Conservation (phyloP, 2,329 filamentous ascomycete genomes). For the Aspergillus persii region DNA sequence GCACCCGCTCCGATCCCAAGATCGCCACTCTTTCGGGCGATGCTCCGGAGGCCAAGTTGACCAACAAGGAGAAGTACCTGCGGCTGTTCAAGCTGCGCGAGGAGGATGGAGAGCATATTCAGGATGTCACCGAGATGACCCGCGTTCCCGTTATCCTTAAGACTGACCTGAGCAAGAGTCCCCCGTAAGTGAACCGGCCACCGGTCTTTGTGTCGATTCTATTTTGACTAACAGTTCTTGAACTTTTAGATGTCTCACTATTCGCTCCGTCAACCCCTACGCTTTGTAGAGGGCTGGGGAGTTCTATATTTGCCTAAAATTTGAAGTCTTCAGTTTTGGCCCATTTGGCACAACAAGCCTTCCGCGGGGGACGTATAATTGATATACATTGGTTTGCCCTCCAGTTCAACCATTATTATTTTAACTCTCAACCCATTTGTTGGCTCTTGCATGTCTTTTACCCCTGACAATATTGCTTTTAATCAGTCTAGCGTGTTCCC, state of each 20-base stretch:
- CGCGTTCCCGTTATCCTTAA: slow-evolving; percentile 96
- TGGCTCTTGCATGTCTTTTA: slow-evolving; percentile 3
- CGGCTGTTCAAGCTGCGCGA: slow-evolving; percentile 86
- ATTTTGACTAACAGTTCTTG: slow-evolving; percentile 19
- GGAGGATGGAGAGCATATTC: slow-evolving; percentile 92
- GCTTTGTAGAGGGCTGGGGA: slow-evolving; percentile 38
- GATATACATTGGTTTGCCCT: slow-evolving; percentile 11
- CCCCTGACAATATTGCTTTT: slow-evolving; percentile 17
- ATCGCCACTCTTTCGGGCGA: slow-evolving; percentile 67
- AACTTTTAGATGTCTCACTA: slow-evolving; percentile 45
- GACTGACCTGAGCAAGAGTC: slow-evolving; percentile 97
- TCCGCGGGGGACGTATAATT: slow-evolving; percentile 9
- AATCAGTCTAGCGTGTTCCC: slow-evolving; percentile 24
- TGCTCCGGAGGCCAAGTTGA: slow-evolving; percentile 73
- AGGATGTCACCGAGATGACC: slow-evolving; percentile 97
- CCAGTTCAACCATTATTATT: slow-evolving; percentile 11
- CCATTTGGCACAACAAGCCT: slow-evolving; percentile 8
- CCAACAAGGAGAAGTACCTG: slow-evolving; percentile 94
- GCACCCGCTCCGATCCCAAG: slow-evolving; percentile 92
- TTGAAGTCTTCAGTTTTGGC: slow-evolving; percentile 20
- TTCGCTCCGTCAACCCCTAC: slow-evolving; percentile 52
- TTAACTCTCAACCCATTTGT: slow-evolving; percentile 1
- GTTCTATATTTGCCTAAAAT: slow-evolving; percentile 21
- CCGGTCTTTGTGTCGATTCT: not conserved
- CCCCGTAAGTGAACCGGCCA: slow-evolving; percentile 72